Base-by-base conservation (phyloP, 2,329 filamentous ascomycete species). In the Podosphaera leucotricha region DNA sequence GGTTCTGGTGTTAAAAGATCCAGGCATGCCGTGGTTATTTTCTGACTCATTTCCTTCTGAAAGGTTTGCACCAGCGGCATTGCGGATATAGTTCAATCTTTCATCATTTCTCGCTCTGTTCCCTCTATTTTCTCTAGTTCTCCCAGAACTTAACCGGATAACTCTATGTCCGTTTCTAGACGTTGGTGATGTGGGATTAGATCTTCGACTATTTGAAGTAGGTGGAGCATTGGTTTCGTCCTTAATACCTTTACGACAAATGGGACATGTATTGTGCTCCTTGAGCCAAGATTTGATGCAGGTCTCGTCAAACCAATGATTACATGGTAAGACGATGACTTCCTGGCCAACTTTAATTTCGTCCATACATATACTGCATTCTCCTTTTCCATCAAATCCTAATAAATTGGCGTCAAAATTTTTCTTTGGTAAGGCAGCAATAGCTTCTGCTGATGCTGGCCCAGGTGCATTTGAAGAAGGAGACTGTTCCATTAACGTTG, bases 311-410 rank as follows among this genome's bases (percentile, higher is more conserved):
- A 93, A 95, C 83, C 84, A 93, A 57, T 98, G 90, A 47, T 75
- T 79, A 62, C 90, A 98, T 0, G 85, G 85, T 43, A 98, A 62
- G 39, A 77, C 70, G 0, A 80, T 72, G 4, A 87, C 82, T 56
- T 81, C 75, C 24, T 81, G 75, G 10, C 75, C 80, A 30, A 80
- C 56, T 21, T 72, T 68, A 48, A 92, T 77, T 22, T 81, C 72
- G 45, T 94, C 85, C 65, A 95, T 92, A 61, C 90, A 98, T 46
- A 98, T 93, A 30, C 82, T 86, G 59, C 90, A 98, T 56, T 94
- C 86, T 37, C 75, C 78, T 46, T 79, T 81, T 4, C 64, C 61
- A 44, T 75, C 71, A 0, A 64, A 57, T 1, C 66, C 69, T 5
- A 92, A 65, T 70, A 92, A 77, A 37, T 77, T 69, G 46, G 70